phyloP scores from a whole-genome alignment of 2,329 filamentous ascomycete species.

The Trichoderma pleuroti region DNA sequence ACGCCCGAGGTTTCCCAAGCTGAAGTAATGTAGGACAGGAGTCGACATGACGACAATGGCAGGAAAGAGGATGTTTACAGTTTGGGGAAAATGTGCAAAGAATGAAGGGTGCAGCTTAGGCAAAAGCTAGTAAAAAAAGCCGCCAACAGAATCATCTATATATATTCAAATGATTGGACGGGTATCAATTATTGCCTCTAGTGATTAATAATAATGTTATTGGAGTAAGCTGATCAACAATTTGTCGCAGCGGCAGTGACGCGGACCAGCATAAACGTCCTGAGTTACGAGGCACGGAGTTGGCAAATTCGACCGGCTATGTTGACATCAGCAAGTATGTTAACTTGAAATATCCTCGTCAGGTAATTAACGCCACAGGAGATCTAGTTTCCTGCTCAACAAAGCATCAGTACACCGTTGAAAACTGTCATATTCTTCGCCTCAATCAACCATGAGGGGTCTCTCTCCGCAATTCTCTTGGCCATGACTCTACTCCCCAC shows the following conservation, averaged over 20 bases:
- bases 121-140: background rate
- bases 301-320: background rate
- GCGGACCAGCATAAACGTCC: background rate
- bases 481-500: background rate
- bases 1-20: constrained; percentile 2
- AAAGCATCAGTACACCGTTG: background rate
- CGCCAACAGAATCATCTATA: background rate
- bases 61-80: background rate
- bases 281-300: background rate
- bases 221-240: background rate
- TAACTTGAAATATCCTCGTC: background rate
- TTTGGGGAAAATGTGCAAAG: background rate
- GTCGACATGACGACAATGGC: background rate
- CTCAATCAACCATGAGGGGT: background rate
- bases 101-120: background rate
- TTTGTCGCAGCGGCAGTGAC: background rate
- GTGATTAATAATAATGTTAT: constrained; percentile 2
- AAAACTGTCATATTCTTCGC: background rate
- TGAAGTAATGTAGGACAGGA: background rate
- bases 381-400: background rate
- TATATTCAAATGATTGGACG: background rate
- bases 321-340: background rate
- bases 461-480: background rate
- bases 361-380: background rate
- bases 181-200: background rate